These are phyloP conservation scores for Phytopythium kandeliae DNA, from an alignment of 352 stramenopile genomes.

Conservation along the genomic window DNA sequence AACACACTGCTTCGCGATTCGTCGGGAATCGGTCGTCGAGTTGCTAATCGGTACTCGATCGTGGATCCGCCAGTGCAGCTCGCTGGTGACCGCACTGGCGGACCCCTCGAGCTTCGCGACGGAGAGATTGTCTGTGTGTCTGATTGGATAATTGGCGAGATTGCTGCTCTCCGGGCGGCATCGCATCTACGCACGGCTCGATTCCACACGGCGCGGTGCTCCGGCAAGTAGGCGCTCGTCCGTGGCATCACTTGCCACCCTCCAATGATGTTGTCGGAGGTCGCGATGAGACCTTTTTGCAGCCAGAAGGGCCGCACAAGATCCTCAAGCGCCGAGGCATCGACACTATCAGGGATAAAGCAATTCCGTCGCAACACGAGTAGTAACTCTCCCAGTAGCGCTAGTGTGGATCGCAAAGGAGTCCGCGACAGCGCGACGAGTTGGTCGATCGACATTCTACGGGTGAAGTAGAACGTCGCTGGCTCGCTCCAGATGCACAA, in stretches of 20 bases:
- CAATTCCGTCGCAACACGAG: slow-evolving; percentile 37
- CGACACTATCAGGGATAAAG: slow-evolving; percentile 11
- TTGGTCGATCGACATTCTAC: slow-evolving; percentile 35
- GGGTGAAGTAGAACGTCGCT: slow-evolving; percentile 37
- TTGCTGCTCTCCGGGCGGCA: slow-evolving; percentile 12
- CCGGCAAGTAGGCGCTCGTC: slow-evolving; percentile 15
- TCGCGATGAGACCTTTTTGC: slow-evolving; percentile 1
- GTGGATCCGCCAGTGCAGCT: too few species aligned
- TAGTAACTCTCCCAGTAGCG: slow-evolving; percentile 46
- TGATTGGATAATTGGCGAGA: not conserved
- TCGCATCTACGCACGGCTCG: slow-evolving; percentile 52
- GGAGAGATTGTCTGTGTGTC: not conserved
- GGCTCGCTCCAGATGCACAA: slow-evolving; percentile 20
- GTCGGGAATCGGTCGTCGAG: not conserved
- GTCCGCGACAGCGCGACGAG: slow-evolving; percentile 18
- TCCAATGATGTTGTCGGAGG: not conserved
- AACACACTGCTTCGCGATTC: slow-evolving; percentile 4
- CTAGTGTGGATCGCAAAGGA: slow-evolving; percentile 23
- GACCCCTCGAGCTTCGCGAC: not conserved
- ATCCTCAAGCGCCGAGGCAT: slow-evolving; percentile 24
- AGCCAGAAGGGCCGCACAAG: slow-evolving; percentile 52
- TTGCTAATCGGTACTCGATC: not conserved
- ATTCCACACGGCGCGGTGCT: slow-evolving; percentile 58
- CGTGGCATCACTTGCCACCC: slow-evolving; percentile 17
- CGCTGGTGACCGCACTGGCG: too few species aligned